Evolutionary conservation across 176 grass and related monocot species (phyloP), one percentile per base, ranked within the genome.

Genomic region (Cenchrus americanus): DNA sequence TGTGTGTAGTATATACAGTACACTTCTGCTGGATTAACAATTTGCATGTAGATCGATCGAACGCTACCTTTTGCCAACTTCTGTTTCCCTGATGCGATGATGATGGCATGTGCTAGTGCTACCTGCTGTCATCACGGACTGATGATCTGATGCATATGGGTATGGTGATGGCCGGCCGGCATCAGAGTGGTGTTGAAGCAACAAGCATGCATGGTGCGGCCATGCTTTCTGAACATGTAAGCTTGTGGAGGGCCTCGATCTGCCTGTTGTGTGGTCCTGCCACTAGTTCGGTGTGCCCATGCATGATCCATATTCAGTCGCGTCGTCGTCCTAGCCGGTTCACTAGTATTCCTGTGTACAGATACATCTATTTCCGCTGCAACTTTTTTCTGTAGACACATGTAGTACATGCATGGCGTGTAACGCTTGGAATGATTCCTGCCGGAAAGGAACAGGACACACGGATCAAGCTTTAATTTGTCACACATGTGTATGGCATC

Each of bases 161-260:
- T 63, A 7, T 15, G 48, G 14, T 51, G 71, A 73, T 53, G 48
- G 23, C 48, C 48, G 43, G 43, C 43, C 34, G 34, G 71, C 77
- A 71, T 82, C 19, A 5, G 79, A 63, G 87, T 68, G 77, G 71
- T 47, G 37, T 62, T 30, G 70, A 85, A 76, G 77, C 84, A 86
- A 78, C 79, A 19, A 37, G 34, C 34, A 37, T 14, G 55, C 34
- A 37, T 14, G 55, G 27, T 14, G 46, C 61, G 27, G 73, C 60
- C 73, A 68, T 83, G 57, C 84, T 86, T 82, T 86, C 74, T 43
- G 79, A 69, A 76, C 62, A 14, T 62, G 26, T 10, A 71, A 30
- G 76, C 22, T 42, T 54, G 30, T 53, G 62, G 46, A n/a, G 81
- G 8, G 15, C 18, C 19, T 41, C 78, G 10, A 37, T 37, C 34